Evolutionary conservation across 768 basidiomycete species (phyloP), one percentile per base, ranked within the genome.

Genomic region (Xanthoconium stramineum): DNA sequence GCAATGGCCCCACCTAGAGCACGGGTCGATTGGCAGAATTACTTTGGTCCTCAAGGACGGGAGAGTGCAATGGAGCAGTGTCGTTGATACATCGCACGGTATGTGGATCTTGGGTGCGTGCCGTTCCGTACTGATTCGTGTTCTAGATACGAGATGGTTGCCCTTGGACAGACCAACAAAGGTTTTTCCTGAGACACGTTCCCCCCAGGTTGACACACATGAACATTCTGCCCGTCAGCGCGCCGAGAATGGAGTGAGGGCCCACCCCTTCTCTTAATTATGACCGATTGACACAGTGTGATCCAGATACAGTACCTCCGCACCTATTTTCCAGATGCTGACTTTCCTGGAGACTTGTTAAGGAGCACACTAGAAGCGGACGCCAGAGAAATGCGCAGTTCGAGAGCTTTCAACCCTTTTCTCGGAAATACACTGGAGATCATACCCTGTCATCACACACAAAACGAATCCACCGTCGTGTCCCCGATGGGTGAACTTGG

Each of bases 291-390:
- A 61, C n/a, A 17, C 24, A 14, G 8, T 36, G 12, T 57, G 46
- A 50, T 43, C 17, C 56, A 93, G 90, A 80, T 86, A 14, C 83
- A 85, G 53, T 90, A 89, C 62, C 75, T 91, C 46, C 82, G 86
- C 44, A 84, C 82, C 5, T 79, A 80, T 68, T 78, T 86, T 52
- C 88, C 90, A 2, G 89, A 91, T 57, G 76, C 86, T 15, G 88
- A 91, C 56, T 75, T 93, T n/a, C 74, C 87, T 8, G 72, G 80
- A n/a, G 84, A 89, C 39, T 71, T 92, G 24, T 76, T 92, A 44
- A 70, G 80, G 49, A 79, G 81, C 29, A 77, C 84, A 54, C 69
- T 89, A 19, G 69, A 74, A 13, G 72, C 74, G 49, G 83, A 86
- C 45, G 71, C 75, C 13, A 70, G 64, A 40, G 59, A 72, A 48